These are phyloP conservation scores for Coleophoma cylindrospora DNA, from an alignment of 2,329 filamentous ascomycete species.

Conservation along the genomic window DNA sequence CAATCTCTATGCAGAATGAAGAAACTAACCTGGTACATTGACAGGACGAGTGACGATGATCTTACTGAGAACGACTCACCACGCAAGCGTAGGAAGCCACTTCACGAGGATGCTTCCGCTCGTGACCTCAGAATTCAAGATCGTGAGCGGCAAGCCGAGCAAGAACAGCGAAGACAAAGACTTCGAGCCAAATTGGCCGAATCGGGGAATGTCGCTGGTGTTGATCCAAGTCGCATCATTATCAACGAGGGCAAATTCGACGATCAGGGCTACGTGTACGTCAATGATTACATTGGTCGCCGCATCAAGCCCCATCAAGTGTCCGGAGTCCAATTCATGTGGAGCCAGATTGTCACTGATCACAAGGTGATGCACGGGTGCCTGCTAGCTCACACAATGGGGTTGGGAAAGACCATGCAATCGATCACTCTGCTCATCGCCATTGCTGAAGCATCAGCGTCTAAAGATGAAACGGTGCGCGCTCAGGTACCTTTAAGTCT, in stretches of 20 bases:
- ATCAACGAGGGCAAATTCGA: conserved; percentile 64
- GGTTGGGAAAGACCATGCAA: conserved; percentile 89
- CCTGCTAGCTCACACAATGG: conserved; percentile 85
- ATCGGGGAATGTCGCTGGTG: conserved; percentile 37
- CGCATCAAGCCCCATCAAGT: conserved; percentile 78
- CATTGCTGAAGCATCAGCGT: conserved; percentile 61
- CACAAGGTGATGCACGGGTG: conserved; percentile 62
- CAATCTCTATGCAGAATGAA: too few relatives aligned
- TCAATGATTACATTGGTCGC: conserved; percentile 58
- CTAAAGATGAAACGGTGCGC: conserved; percentile 47
- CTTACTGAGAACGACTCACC: conserved; percentile 7
- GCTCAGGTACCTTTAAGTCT: conserved; percentile 66
- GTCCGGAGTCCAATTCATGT: conserved; percentile 79
- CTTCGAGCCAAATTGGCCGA: conserved; percentile 40
- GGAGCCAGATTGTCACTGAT: conserved; percentile 70
- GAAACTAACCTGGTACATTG: too few relatives aligned
- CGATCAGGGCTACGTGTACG: conserved; percentile 54
- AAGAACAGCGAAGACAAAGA: conserved; percentile 44
- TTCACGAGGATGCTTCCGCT: conserved; percentile 39
- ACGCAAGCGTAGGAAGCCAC: conserved; percentile 31
- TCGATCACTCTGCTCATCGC: conserved; percentile 78
- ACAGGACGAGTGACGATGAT: conserved; percentile 4
- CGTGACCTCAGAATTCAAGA: conserved; percentile 49
- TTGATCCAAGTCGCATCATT: conserved; percentile 43
- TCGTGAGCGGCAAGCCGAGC: conserved; percentile 44